phyloP scores from a whole-genome alignment of 768 basidiomycete genomes.

The Tulasnella sp. region DNA sequence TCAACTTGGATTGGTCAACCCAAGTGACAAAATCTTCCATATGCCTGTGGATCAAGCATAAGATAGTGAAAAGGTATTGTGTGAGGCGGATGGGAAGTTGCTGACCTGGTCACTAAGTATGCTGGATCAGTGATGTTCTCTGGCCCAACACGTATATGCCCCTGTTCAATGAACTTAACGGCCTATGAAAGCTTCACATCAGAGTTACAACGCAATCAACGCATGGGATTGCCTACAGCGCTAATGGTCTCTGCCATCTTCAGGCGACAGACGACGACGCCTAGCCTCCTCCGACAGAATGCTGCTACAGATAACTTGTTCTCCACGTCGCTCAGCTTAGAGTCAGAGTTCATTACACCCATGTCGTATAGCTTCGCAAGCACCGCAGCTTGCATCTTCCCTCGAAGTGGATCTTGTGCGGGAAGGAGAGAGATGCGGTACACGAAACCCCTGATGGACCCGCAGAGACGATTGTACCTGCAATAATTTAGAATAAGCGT shows the following conservation, averaged over 20 bases:
- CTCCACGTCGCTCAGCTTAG: conserved; percentile 89
- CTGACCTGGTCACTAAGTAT: conserved; percentile 78
- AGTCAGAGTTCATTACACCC: conserved; percentile 76
- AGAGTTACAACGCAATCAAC: not conserved
- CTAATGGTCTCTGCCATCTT: conserved; percentile 96
- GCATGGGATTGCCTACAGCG: conserved; percentile 50
- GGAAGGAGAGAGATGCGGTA: conserved; percentile 83
- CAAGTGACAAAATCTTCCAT: conserved; percentile 99
- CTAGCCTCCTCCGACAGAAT: conserved; percentile 83
- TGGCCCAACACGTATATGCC: conserved; percentile 93
- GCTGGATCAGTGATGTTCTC: conserved; percentile 95
- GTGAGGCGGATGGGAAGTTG: not conserved
- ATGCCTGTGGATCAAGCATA: conserved; percentile 40
- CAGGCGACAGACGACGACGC: conserved; percentile 81
- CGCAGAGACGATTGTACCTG: conserved; percentile 92
- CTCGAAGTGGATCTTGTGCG: conserved; percentile 76
- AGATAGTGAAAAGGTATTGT: not conserved
- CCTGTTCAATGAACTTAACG: conserved; percentile 94
- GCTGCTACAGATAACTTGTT: conserved; percentile 91
- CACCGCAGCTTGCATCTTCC: conserved; percentile 74
- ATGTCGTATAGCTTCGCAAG: conserved; percentile 96
- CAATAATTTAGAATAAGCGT: conserved; percentile 1
- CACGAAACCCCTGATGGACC: conserved; percentile 71
- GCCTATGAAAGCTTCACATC: conserved; percentile 44
- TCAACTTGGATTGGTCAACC: conserved; percentile 96